Conservation (phyloP, 768 basidiomycete genomes). For the Collybiopsis confluens region DNA sequence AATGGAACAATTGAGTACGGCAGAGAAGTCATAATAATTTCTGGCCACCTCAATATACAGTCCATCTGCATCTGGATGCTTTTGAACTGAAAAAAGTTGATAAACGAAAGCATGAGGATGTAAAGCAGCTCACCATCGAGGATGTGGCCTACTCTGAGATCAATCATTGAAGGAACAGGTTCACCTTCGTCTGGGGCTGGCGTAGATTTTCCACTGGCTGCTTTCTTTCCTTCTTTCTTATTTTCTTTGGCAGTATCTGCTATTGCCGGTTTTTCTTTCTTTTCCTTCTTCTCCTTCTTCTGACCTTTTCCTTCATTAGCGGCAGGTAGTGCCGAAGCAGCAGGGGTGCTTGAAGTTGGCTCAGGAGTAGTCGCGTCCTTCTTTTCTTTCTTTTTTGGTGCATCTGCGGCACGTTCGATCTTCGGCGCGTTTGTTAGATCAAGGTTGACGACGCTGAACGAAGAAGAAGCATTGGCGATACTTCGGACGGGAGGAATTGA, state of each 20-base stretch:
- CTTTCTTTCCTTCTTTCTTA: slow-evolving; percentile 26
- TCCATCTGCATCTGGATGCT: slow-evolving; percentile 96
- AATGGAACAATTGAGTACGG: not conserved
- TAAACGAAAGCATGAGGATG: not conserved
- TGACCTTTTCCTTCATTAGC: not conserved
- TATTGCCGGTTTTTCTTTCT: too few relatives aligned
- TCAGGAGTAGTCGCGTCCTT: slow-evolving; percentile 18
- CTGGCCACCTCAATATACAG: slow-evolving; percentile 84
- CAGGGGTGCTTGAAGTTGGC: slow-evolving; percentile 19
- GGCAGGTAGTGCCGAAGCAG: slow-evolving; percentile 24
- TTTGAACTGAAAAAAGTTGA: slow-evolving; percentile 68
- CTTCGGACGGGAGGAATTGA: slow-evolving; percentile 56
- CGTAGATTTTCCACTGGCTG: slow-evolving; percentile 38
- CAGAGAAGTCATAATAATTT: not conserved
- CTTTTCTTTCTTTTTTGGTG: slow-evolving; percentile 78
- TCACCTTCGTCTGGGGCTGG: slow-evolving; percentile 67
- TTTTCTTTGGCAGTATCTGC: slow-evolving; percentile 32
- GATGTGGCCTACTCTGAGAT: slow-evolving; percentile 90
- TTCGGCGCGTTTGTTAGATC: slow-evolving; percentile 76
- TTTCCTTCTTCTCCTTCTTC: slow-evolving; percentile 52
- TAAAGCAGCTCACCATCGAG: slow-evolving; percentile 63
- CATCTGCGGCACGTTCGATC: slow-evolving; percentile 65
- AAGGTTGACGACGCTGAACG: slow-evolving; percentile 57
- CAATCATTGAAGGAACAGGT: slow-evolving; percentile 94
- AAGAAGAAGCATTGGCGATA: slow-evolving; percentile 46